phyloP scores from a whole-genome alignment of 768 basidiomycete species.

The Wakefieldia striispora region DNA sequence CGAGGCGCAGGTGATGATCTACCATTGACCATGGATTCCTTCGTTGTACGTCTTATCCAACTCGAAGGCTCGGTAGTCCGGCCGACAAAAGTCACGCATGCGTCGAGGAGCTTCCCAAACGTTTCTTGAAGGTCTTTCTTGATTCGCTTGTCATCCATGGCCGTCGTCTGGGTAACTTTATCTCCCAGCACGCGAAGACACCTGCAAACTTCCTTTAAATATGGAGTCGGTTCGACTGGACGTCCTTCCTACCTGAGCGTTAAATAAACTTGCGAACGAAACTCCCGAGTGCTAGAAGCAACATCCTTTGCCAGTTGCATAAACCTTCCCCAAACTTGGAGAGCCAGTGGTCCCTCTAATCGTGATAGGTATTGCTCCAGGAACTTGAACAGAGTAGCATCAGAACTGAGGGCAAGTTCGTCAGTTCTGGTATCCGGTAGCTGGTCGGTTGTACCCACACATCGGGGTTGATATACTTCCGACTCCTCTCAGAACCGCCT shows the following conservation, averaged over 20 bases:
- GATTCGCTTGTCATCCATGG: slow-evolving; percentile 84
- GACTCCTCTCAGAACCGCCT: slow-evolving; percentile 53
- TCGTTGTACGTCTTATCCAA: slow-evolving; percentile 73
- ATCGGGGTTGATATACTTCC: slow-evolving; percentile 61
- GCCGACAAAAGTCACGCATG: slow-evolving; percentile 70
- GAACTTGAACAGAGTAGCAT: slow-evolving; percentile 75
- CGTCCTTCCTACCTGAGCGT: slow-evolving; percentile 58
- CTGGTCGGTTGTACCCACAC: slow-evolving; percentile 46
- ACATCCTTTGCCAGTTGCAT: slow-evolving; percentile 79
- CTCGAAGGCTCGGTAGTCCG: slow-evolving; percentile 72
- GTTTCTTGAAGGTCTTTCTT: slow-evolving; percentile 92
- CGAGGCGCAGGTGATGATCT: slow-evolving; percentile 67
- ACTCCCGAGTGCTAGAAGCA: slow-evolving; percentile 59
- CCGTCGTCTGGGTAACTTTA: slow-evolving; percentile 84
- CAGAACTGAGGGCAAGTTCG: slow-evolving; percentile 51
- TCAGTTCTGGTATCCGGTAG: not conserved
- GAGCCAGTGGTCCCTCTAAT: slow-evolving; percentile 86
- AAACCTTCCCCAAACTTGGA: slow-evolving; percentile 88
- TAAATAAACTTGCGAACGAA: slow-evolving; percentile 69
- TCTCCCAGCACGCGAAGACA: slow-evolving; percentile 78
- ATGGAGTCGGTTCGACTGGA: not conserved
- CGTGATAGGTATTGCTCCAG: slow-evolving; percentile 81
- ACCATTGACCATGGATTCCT: slow-evolving; percentile 65
- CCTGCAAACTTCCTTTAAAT: slow-evolving; percentile 36
- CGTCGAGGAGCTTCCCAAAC: slow-evolving; percentile 82